Base-by-base conservation (phyloP, 345 rosid species). In the Nephelium lappaceum region DNA sequence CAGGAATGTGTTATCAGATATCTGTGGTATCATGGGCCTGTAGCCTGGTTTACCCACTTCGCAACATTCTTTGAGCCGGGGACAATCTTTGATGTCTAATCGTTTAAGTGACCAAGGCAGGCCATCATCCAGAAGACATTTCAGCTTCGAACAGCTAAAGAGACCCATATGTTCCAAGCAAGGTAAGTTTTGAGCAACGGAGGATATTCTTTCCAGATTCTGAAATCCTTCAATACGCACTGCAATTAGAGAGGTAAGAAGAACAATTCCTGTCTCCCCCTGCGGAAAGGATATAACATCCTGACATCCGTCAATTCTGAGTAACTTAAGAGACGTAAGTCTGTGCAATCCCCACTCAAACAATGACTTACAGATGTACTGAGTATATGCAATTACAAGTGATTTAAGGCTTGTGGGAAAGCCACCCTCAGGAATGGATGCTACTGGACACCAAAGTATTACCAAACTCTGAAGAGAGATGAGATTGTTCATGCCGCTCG, bases 321-420 rank as follows among this genome's bases (percentile, higher is more conserved):
- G 78, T 1, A 9, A 6, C 53, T 23, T 15, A 27, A 83, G 77
- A 39, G 72, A 76, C 21, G 53, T 60, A 27, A 83, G 75, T 27
- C 60, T 76, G 67, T 80, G 68, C 76, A 79, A 76, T 27, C 83
- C 83, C 86, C 81, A 73, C 0, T 65, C 61, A 1, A 70, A 63
- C 10, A 83, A 57, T 53, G 67, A 9, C 65, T 69, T 69, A 2
- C 53, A 60, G 8, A 58, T 60, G 8, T 3, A n/a, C n/a, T n/a
- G 8, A 4, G 51, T 45, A 11, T 45, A 8, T 45, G 11, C 12
- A 45, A 45, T 45, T 45, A 45, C 12, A 5, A 45, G 51, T 7
- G 51, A 45, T 45, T 55, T 16, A 21, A 80, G 25, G 42, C 69
- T 80, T 36, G 23, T 15, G 16, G 79, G 82, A n/a, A 69, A 55